phyloP scores from a whole-genome alignment of 495 filamentous ascomycete genomes.

The Thozetella sp. region DNA sequence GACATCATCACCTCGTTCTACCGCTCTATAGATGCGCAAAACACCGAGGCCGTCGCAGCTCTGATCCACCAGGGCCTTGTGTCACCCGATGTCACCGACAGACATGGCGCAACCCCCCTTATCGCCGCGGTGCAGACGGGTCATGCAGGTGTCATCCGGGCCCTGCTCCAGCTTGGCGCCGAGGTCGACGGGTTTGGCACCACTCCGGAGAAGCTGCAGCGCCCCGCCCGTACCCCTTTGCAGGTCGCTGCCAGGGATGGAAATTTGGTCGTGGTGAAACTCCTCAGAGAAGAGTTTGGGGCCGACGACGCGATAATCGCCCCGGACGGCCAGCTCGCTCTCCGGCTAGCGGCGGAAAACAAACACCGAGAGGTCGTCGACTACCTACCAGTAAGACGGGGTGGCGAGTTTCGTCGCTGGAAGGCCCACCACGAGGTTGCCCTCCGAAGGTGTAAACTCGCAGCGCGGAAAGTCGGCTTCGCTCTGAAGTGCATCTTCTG shows the following conservation, averaged over 20 bases:
- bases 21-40: conserved; percentile 12
- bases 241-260: conserved; percentile 24
- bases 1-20: conserved; percentile 19
- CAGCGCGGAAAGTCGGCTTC: conserved; percentile 13
- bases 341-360: conserved; percentile 25
- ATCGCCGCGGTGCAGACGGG: conserved; percentile 30
- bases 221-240: conserved; percentile 26
- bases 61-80: conserved; percentile 20
- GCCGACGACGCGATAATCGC: conserved; percentile 28
- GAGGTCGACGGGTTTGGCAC: conserved; percentile 18
- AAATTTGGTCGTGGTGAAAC: conserved; percentile 20
- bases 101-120: conserved; percentile 27
- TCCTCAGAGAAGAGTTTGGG: conserved; percentile 19
- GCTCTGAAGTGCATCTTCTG: conserved; percentile 28
- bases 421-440: conserved; percentile 16
- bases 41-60: conserved; percentile 15
- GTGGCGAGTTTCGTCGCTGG: conserved; percentile 30
- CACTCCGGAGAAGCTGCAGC: not conserved
- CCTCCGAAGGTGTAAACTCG: conserved; percentile 16
- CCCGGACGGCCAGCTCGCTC: conserved; percentile 26
- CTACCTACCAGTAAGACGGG: conserved; percentile 25
- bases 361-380: conserved; percentile 28
- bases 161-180: conserved; percentile 29
- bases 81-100: conserved; percentile 25
- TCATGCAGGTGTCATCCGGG: conserved; percentile 24